Conservation (phyloP, 176 grass and related monocot species). For the Oryza brachyantha region DNA sequence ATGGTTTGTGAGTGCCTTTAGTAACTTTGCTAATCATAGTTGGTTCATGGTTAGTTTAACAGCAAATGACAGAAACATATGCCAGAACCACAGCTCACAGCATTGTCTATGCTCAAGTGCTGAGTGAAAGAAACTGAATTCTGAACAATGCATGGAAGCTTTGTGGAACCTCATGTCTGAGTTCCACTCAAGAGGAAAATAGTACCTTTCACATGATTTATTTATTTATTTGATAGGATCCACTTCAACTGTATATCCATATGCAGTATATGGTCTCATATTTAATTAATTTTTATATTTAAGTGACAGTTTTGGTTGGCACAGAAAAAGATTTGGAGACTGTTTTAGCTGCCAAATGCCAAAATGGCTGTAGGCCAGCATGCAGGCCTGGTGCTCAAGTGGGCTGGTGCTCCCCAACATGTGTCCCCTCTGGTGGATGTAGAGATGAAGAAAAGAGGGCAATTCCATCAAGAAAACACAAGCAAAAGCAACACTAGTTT, state of each 20-base stretch:
- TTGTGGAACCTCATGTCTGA: not conserved
- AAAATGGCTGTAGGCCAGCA: not conserved
- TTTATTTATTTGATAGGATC: not conserved
- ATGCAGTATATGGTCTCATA: not conserved
- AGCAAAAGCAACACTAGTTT: slow-evolving; percentile 35
- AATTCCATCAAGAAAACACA: not conserved
- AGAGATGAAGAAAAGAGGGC: slow-evolving; percentile 14
- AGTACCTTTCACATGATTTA: not conserved
- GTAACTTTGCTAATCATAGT: not conserved
- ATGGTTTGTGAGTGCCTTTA: not conserved
- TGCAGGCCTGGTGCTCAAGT: slow-evolving; percentile 28
- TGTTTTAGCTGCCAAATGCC: slow-evolving; percentile 9
- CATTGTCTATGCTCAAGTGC: not conserved
- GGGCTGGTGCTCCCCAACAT: slow-evolving; percentile 42
- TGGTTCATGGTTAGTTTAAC: not conserved
- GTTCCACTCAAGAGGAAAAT: not conserved
- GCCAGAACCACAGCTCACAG: not conserved
- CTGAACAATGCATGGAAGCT: not conserved
- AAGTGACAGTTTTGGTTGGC: not conserved
- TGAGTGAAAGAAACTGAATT: not conserved
- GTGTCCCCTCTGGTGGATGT: slow-evolving; percentile 14
- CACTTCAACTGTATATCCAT: not conserved
- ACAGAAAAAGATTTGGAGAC: too few species aligned
- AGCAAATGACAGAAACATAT: not conserved
- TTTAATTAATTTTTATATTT: not conserved